Percentiles rank a stretch among this genome's conserved stretches.
These are phyloP conservation scores for Chlamydomonas sp. DNA, from an alignment of 139 green algal genomes.

Conservation along the genomic window DNA sequence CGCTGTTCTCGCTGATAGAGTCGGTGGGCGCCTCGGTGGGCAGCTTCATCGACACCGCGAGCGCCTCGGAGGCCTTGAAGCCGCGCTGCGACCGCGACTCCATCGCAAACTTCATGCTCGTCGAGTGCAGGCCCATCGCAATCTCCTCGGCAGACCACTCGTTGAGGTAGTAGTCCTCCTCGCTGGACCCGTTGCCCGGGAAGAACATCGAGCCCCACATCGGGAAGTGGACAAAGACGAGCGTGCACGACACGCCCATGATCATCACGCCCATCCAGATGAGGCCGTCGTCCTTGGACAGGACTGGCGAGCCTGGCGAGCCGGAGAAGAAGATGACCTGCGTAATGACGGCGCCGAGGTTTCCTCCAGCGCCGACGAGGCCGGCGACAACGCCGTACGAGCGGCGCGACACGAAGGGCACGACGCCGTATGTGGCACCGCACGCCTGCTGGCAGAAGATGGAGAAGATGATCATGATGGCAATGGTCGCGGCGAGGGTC, in stretches of 20 bases:
- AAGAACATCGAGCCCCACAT: conserved; percentile 89
- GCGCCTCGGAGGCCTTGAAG: too few species aligned
- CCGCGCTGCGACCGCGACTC: conserved; percentile 36
- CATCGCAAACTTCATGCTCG: conserved; percentile 52
- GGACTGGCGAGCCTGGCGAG: not conserved
- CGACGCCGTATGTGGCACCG: conserved; percentile 69
- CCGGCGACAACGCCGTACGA: conserved; percentile 79
- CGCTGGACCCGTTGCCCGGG: conserved; percentile 46
- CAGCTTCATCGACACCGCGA: too few species aligned
- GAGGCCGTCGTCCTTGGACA: conserved; percentile 24
- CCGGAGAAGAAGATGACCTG: conserved; percentile 83
- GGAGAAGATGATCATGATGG: conserved; percentile 77
- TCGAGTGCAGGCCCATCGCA: conserved; percentile 38
- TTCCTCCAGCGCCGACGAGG: conserved; percentile 85
- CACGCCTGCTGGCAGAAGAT: conserved; percentile 65
- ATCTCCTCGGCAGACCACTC: conserved; percentile 51
- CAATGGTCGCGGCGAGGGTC: conserved; percentile 63
- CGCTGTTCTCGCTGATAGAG: too few species aligned
- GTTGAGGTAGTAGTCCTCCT: conserved; percentile 84
- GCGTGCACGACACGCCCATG: conserved; percentile 54
- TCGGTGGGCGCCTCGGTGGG: too few species aligned
- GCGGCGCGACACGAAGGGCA: conserved; percentile 80
- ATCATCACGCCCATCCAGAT: conserved; percentile 84
- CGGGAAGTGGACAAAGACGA: conserved; percentile 81
- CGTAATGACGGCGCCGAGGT: conserved; percentile 75